Evolutionary conservation across 768 basidiomycete species (phyloP).

Genomic region (Mycena venus): DNA sequence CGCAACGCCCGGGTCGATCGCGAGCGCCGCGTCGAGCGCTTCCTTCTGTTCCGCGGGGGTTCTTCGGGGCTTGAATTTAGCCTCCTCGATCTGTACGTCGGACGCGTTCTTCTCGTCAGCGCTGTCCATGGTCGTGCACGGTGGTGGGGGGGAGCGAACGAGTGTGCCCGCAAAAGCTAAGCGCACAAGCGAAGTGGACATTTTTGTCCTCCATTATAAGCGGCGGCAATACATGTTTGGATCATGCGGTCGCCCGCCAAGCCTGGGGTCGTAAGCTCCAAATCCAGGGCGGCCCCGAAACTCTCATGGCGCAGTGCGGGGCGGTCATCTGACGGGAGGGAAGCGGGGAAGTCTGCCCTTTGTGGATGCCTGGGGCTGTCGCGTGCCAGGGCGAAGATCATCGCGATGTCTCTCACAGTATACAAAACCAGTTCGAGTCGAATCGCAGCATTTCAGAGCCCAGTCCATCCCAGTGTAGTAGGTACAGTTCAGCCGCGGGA

Average conservation of each 20-base stretch:
- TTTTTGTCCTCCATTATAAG: neutral
- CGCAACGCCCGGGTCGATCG: constrained; percentile 57
- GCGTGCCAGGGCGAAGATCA: too few relatives aligned
- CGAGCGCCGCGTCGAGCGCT: constrained; percentile 54
- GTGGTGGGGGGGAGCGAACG: neutral
- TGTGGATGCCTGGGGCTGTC: neutral
- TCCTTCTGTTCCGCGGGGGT: constrained; percentile 56
- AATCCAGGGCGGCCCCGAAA: too few relatives aligned
- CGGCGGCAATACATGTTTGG: neutral
- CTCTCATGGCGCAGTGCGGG: too few relatives aligned
- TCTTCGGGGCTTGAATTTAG: constrained; percentile 29
- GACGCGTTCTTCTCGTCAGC: constrained; percentile 42
- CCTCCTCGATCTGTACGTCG: constrained; percentile 27
- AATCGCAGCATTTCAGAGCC: too few relatives aligned
- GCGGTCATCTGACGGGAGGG: neutral
- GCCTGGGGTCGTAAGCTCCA: neutral
- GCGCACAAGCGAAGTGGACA: neutral
- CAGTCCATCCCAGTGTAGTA: too few relatives aligned
- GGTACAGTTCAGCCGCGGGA: too few relatives aligned
- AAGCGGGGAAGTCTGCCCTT: neutral
- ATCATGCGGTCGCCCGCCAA: neutral
- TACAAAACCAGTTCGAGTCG: too few relatives aligned
- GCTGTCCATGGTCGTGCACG: neutral
- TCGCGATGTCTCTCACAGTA: too few relatives aligned
- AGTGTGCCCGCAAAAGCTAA: neutral